Conservation (phyloP, 805 yeast species). For the Teunomyces cretensis region DNA sequence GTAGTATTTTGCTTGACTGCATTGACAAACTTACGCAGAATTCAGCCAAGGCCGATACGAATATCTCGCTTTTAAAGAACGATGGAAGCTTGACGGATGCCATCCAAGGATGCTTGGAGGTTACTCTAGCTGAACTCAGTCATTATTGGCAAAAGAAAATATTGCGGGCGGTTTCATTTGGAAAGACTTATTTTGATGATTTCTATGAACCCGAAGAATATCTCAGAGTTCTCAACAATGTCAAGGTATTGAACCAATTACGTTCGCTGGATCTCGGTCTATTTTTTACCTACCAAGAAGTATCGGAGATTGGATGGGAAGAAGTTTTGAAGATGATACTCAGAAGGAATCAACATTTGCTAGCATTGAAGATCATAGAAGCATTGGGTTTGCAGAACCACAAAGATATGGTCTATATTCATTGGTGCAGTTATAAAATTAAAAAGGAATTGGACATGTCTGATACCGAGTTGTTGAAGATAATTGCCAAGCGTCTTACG, state of each 20-base stretch:
- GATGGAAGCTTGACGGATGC: constrained; percentile 54
- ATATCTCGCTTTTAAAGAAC: constrained; percentile 51
- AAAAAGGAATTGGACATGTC: constrained; percentile 48
- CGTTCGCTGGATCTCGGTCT: constrained; percentile 66
- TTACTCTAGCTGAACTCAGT: constrained; percentile 77
- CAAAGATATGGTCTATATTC: constrained; percentile 49
- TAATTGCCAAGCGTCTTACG: constrained; percentile 48
- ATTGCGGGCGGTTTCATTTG: constrained; percentile 80
- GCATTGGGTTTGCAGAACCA: constrained; percentile 43
- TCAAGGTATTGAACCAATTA: constrained; percentile 70
- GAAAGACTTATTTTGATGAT: constrained; percentile 60
- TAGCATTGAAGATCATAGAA: constrained; percentile 62
- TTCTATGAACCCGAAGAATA: constrained; percentile 59
- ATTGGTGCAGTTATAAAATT: constrained; percentile 82
- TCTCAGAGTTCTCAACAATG: constrained; percentile 56
- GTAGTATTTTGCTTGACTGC: constrained; percentile 82
- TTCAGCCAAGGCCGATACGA: constrained; percentile 81
- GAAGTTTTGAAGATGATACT: constrained; percentile 57
- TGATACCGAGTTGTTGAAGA: constrained; percentile 58
- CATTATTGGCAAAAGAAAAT: constrained; percentile 77
- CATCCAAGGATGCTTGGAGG: constrained; percentile 66
- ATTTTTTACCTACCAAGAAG: constrained; percentile 61
- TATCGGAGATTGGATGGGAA: constrained; percentile 51
- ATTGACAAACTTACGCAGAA: constrained; percentile 56
- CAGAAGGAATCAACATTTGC: constrained; percentile 55